phyloP scores from a whole-genome alignment of 2,329 filamentous ascomycete species.

The Aspergillus ibericus region DNA sequence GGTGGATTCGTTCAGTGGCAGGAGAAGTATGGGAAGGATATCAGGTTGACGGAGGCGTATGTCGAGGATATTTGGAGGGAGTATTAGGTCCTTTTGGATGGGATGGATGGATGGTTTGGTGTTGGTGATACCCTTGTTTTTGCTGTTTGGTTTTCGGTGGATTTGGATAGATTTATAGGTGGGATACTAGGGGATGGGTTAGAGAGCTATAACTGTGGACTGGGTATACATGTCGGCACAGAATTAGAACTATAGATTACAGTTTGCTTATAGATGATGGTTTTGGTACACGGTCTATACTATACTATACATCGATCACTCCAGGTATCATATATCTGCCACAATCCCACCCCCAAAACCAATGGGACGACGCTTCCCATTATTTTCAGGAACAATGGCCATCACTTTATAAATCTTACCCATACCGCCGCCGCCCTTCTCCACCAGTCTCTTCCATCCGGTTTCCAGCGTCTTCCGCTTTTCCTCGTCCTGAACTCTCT shows the following conservation, averaged over 20 bases:
- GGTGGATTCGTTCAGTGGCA: slow-evolving; percentile 88
- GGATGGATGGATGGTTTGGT: not conserved
- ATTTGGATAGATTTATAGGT: not conserved
- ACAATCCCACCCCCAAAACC: slow-evolving; percentile 76
- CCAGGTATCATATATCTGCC: not conserved
- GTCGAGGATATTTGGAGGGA: slow-evolving; percentile 80
- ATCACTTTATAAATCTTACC: slow-evolving; percentile 91
- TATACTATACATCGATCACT: not conserved
- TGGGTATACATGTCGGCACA: not conserved
- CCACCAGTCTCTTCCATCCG: slow-evolving; percentile 80
- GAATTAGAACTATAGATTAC: not conserved
- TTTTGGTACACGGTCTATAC: not conserved
- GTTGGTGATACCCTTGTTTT: slow-evolving; percentile 3
- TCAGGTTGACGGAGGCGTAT: slow-evolving; percentile 79
- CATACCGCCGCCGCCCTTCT: slow-evolving; percentile 81
- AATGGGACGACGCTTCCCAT: slow-evolving; percentile 72
- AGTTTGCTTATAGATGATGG: not conserved
- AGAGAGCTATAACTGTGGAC: not conserved
- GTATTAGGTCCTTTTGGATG: slow-evolving; percentile 26
- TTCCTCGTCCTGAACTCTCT: slow-evolving; percentile 50
- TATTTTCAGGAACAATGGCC: slow-evolving; percentile 82
- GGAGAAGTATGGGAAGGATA: slow-evolving; percentile 73
- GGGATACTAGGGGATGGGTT: not conserved
- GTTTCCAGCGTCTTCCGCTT: slow-evolving; percentile 64
- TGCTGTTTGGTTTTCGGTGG: not conserved